These are phyloP conservation scores for Didymella sp. DNA, from an alignment of 2,329 filamentous ascomycete genomes.

Conservation along the genomic window DNA sequence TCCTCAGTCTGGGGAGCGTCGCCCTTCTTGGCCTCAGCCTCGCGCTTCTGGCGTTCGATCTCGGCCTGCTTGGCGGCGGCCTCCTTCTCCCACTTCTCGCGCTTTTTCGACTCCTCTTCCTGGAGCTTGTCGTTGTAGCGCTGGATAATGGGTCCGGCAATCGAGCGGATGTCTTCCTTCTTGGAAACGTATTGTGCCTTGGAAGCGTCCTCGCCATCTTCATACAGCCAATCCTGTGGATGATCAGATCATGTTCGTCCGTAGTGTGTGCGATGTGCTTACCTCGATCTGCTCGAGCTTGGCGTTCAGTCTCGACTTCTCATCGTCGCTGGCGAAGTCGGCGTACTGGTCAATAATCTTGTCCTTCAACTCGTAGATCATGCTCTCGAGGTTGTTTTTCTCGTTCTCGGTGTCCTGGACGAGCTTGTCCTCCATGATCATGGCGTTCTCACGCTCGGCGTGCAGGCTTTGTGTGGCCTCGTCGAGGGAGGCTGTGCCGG, in stretches of 20 bases:
- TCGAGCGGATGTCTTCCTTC: constrained; percentile 90
- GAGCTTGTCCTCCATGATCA: constrained; percentile 98
- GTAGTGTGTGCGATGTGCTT: constrained; percentile 50
- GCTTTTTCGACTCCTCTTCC: constrained; percentile 78
- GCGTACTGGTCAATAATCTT: constrained; percentile 93
- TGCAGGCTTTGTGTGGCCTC: constrained; percentile 68
- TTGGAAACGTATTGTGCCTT: constrained; percentile 95
- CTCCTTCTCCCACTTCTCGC: constrained; percentile 69
- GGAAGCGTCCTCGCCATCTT: constrained; percentile 91
- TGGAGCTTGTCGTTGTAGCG: constrained; percentile 95
- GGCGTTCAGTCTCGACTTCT: constrained; percentile 84
- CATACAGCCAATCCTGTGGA: constrained; percentile 92
- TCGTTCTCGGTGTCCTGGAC: constrained; percentile 98
- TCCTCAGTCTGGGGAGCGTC: constrained; percentile 47
- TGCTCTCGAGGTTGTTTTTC: constrained; percentile 99
- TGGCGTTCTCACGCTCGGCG: constrained; percentile 82
- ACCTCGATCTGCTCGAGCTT: constrained; percentile 90
- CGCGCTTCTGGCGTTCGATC: constrained; percentile 77
- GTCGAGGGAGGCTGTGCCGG: constrained; percentile 83
- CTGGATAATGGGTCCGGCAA: constrained; percentile 90
- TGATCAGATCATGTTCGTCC: constrained; percentile 19
- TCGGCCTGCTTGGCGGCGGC: constrained; percentile 68
- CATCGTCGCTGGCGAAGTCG: constrained; percentile 87
- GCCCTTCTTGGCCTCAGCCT: constrained; percentile 71
- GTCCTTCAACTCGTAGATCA: constrained; percentile 94